Evolutionary conservation across 176 grass and related monocot genomes (phyloP).

Genomic region (Guadua angustifolia): DNA sequence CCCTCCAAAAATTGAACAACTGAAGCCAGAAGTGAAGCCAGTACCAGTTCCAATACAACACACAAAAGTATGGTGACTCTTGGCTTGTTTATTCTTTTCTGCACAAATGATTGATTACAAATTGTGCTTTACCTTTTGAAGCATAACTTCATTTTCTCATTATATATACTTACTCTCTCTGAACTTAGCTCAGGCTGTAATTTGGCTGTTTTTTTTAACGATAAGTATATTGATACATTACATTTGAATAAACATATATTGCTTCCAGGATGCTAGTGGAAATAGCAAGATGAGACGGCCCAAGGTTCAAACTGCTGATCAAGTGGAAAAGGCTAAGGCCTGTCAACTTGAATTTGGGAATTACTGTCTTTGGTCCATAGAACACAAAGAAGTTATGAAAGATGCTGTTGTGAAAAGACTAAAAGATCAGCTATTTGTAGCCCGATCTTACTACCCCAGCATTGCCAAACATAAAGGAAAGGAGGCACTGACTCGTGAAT

Average conservation of each 20-base stretch:
- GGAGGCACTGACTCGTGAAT: slow-evolving; percentile 64
- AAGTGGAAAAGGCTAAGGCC: slow-evolving; percentile 69
- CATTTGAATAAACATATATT: slow-evolving; percentile 25
- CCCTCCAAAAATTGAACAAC: slow-evolving; percentile 51
- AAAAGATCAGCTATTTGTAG: slow-evolving; percentile 94
- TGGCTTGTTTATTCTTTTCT: slow-evolving; percentile 16
- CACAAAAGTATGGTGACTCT: slow-evolving; percentile 52
- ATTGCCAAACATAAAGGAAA: slow-evolving; percentile 87
- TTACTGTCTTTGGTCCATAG: slow-evolving; percentile 96
- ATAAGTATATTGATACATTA: slow-evolving; percentile 30
- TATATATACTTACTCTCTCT: slow-evolving; percentile 6
- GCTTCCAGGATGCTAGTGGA: slow-evolving; percentile 44
- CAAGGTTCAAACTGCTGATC: slow-evolving; percentile 71
- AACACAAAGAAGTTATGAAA: slow-evolving; percentile 91
- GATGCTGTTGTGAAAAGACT: slow-evolving; percentile 77
- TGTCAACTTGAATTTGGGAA: slow-evolving; percentile 96
- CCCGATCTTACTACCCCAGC: slow-evolving; percentile 91
- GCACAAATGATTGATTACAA: not conserved
- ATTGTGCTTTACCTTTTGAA: not conserved
- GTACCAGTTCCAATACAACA: slow-evolving; percentile 37
- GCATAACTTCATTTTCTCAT: slow-evolving; percentile 26
- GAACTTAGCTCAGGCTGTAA: slow-evolving; percentile 31
- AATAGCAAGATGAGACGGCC: slow-evolving; percentile 27
- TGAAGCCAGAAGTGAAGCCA: slow-evolving; percentile 47
- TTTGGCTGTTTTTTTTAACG: not conserved